Base-by-base conservation (phyloP, 2,329 filamentous ascomycete species). In the Aspergillus sp. region DNA sequence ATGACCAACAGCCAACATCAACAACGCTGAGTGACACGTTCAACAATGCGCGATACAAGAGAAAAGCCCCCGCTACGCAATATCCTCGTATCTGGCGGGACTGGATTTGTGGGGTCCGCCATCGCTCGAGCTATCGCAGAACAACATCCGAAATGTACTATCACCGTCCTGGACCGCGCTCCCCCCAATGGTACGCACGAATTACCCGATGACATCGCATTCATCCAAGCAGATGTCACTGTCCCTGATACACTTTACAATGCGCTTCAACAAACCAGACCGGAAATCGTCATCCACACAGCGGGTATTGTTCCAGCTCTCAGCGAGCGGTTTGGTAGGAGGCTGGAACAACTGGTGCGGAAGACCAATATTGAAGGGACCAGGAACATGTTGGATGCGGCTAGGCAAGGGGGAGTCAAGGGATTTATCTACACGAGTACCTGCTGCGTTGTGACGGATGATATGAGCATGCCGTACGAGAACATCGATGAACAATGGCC, bases 401-500 rank as follows among this genome's bases (percentile, higher is more conserved):
- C 74, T 1, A 66, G 67, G 52, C 58, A 63, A 23, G 64, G 56
- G 39, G 74, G 72, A 1, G 77, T 73, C 37, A 69, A 66, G 45
- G 73, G 68, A 1, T 72, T 83, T 41, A 69, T 83, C 42, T 81
- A 78, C 55, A 82, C 79, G 25, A 79, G 76, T 57, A 76, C 69
- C 56, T 76, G 76, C 49, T 79, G 78, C 25, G 76, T 76, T 7
- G 62, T 81, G 32, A 70, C 74, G 3, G 79, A 82, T 60, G 74
- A 81, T 46, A 61, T 68, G 58, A 58, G 52, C 30, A 50, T 57
- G 27, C 49, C 61, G 10, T 67, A 68, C 51, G 55, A 55, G 5
- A 70, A 72, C 45, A 67, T 72, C 49, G 62, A 69, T 41, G 68
- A 71, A 54, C 48, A 50, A 37, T 72, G 69, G 68, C 69, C 66